Conservation (phyloP, 495 filamentous ascomycete species). For the Penicillium cataractarum region DNA sequence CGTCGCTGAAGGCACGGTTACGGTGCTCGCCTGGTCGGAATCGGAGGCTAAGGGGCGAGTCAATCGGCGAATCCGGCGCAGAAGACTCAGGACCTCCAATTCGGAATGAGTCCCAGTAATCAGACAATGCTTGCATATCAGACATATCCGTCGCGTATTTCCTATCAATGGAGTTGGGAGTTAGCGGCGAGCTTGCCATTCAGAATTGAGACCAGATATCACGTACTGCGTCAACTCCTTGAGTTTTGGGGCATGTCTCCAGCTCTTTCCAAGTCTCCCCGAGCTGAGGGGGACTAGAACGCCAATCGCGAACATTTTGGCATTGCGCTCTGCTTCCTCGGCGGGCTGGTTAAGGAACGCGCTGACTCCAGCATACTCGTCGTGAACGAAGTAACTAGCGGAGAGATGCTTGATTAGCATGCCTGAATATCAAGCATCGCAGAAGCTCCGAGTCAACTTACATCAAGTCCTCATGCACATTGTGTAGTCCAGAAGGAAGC, state of each 20-base stretch:
- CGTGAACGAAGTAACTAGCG: slow-evolving; percentile 81
- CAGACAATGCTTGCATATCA: slow-evolving; percentile 64
- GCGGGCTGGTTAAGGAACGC: slow-evolving; percentile 88
- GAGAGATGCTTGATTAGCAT: slow-evolving; percentile 9
- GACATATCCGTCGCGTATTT: slow-evolving; percentile 41
- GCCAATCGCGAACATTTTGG: slow-evolving; percentile 89
- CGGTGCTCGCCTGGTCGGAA: slow-evolving; percentile 37
- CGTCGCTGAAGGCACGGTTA: slow-evolving; percentile 48
- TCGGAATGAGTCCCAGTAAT: slow-evolving; percentile 77
- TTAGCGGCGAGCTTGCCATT: slow-evolving; percentile 14
- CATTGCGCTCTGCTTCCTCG: slow-evolving; percentile 77
- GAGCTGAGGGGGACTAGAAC: slow-evolving; percentile 84
- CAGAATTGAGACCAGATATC: background rate
- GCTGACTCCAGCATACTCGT: slow-evolving; percentile 83
- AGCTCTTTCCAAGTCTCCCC: slow-evolving; percentile 84
- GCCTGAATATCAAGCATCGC: background rate
- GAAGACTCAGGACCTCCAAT: slow-evolving; percentile 50
- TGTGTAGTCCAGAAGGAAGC: slow-evolving; percentile 89
- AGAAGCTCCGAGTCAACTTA: slow-evolving; percentile 35
- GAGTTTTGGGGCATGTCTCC: slow-evolving; percentile 80
- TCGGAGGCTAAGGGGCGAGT: slow-evolving; percentile 59
- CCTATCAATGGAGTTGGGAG: slow-evolving; percentile 18
- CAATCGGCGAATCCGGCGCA: slow-evolving; percentile 47
- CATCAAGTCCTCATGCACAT: slow-evolving; percentile 85
- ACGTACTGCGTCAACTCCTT: slow-evolving; percentile 73